A percentile compares a stretch with the other conserved stretches of the same genome.
phyloP scores from a whole-genome alignment of 805 yeast genomes.

The Dipodascus albidus region DNA sequence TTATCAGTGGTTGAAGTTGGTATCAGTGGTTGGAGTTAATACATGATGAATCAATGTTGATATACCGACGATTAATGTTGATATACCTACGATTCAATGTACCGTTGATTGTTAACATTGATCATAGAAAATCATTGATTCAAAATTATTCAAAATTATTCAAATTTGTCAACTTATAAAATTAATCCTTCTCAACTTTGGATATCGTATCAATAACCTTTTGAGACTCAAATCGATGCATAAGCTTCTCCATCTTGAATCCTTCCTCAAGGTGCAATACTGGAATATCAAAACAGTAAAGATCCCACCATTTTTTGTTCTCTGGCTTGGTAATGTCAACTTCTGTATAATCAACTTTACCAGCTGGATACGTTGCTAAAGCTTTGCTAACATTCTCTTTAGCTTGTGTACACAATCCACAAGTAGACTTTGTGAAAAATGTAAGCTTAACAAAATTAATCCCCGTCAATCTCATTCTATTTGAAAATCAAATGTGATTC shows the following conservation, averaged over 20 bases:
- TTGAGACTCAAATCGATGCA: conserved; percentile 19
- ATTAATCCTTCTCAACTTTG: neutral
- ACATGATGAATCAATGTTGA: no score
- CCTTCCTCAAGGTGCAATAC: conserved; percentile 19
- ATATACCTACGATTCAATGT: no score
- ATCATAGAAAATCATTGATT: no score
- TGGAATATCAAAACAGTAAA: conserved; percentile 29
- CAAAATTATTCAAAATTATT: no score
- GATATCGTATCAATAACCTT: conserved; percentile 12
- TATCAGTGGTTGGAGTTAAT: neutral
- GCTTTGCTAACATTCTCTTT: conserved; percentile 14
- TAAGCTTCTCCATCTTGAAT: conserved; percentile 10
- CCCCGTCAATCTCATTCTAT: neutral
- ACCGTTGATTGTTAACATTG: no score
- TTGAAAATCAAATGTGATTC: neutral
- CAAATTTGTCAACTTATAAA: neutral
- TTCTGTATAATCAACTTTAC: conserved; percentile 15
- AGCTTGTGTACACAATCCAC: conserved; percentile 28
- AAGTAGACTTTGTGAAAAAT: conserved; percentile 25
- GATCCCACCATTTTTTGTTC: conserved; percentile 25
- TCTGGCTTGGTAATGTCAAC: conserved; percentile 26
- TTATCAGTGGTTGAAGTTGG: neutral
- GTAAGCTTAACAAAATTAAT: conserved; percentile 10
- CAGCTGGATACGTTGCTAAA: conserved; percentile 10
- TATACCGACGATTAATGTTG: no score